phyloP scores from a whole-genome alignment of 1,139 yeast genomes.

The Debaryomycetaceae sp. region DNA sequence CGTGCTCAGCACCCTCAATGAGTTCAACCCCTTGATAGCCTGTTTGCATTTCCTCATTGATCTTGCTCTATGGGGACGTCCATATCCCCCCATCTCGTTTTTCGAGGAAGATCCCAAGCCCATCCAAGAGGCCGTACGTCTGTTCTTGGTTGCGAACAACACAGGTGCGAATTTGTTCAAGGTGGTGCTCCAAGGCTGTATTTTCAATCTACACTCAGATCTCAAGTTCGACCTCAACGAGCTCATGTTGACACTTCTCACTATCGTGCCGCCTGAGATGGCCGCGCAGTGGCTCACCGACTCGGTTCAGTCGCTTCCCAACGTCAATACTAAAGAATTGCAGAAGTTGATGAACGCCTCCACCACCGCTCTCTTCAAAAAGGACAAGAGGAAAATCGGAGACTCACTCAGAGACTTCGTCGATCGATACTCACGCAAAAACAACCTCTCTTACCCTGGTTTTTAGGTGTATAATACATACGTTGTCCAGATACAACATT shows the following conservation, averaged over 20 bases:
- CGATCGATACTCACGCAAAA: constrained; percentile 78
- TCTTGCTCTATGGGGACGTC: constrained; percentile 78
- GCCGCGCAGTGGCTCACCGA: constrained; percentile 59
- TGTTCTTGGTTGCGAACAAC: constrained; percentile 33
- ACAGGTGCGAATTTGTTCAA: constrained; percentile 59
- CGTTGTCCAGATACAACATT: not conserved
- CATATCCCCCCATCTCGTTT: constrained; percentile 73
- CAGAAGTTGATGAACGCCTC: constrained; percentile 55
- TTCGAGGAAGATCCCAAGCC: constrained; percentile 47
- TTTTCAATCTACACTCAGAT: constrained; percentile 70
- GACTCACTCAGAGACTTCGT: constrained; percentile 70
- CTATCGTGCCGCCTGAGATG: constrained; percentile 44
- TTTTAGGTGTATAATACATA: constrained; percentile 9
- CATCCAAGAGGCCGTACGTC: constrained; percentile 48
- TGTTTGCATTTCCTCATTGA: constrained; percentile 77
- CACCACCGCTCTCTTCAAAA: constrained; percentile 58
- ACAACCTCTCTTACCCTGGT: constrained; percentile 52
- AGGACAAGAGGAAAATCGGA: constrained; percentile 72
- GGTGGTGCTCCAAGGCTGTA: constrained; percentile 60
- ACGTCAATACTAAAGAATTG: constrained; percentile 66
- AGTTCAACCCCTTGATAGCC: constrained; percentile 67
- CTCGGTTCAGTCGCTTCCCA: constrained; percentile 55
- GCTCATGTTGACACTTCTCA: constrained; percentile 62
- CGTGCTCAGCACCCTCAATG: constrained; percentile 53
- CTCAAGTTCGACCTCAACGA: constrained; percentile 75